A percentile compares a stretch with the other conserved stretches of the same genome.
These are phyloP conservation scores for Penicillium sp. DNA, from an alignment of 2,329 filamentous ascomycete species.

Conservation along the genomic window DNA sequence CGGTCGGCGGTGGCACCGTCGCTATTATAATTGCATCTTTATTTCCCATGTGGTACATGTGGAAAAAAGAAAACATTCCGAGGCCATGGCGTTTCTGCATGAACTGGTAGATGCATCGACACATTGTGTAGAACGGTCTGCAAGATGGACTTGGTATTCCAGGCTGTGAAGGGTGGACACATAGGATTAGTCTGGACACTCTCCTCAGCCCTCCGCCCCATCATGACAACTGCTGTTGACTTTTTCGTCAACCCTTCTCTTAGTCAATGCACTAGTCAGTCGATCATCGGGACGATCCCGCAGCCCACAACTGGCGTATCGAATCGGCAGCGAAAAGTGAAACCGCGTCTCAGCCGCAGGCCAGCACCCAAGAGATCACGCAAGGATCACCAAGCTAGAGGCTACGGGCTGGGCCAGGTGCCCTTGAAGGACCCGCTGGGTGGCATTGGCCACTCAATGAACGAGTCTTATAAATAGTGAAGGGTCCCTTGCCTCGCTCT, in stretches of 20 bases:
- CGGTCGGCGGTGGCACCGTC: neutral
- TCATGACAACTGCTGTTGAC: neutral
- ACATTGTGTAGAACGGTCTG: neutral
- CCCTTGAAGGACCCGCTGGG: neutral
- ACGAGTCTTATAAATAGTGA: neutral
- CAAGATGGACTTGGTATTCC: neutral
- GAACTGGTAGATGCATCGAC: neutral
- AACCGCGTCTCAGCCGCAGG: conserved; percentile 13
- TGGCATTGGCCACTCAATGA: neutral
- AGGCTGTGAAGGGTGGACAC: neutral
- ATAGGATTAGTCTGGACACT: no score
- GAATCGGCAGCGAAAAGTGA: neutral
- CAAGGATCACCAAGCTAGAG: conserved; percentile 18
- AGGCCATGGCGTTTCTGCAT: conserved; percentile 2
- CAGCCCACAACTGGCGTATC: neutral
- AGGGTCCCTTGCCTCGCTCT: conserved; percentile 7
- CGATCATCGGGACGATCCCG: conserved; percentile 2
- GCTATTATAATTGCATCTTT: neutral
- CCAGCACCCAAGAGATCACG: conserved; percentile 12
- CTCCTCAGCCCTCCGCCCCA: neutral
- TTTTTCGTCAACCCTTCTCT: neutral
- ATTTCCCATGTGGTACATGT: neutral
- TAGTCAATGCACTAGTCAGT: conserved; percentile 1
- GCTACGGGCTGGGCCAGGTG: conserved; percentile 3
- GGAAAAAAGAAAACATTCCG: neutral